Conservation (phyloP, 306 rosid genomes). For the Castanea mollissima region DNA sequence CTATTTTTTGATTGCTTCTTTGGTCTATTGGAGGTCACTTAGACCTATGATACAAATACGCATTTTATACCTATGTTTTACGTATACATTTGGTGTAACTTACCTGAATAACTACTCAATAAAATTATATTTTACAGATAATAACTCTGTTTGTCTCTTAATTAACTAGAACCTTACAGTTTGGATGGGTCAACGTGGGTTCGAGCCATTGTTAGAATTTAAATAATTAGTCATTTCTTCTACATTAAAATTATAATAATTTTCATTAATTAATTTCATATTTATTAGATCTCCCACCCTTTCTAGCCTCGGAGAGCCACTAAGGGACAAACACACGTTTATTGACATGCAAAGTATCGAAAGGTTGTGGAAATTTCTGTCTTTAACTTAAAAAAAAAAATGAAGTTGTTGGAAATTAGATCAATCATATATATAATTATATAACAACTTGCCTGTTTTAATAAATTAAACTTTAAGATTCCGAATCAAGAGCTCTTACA, state of each 20-base stretch:
- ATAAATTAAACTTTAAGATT: conserved; percentile 24
- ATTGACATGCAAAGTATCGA: neutral
- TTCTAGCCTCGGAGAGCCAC: no score
- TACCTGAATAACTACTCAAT: neutral
- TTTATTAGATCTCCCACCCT: no score
- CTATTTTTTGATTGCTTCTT: neutral
- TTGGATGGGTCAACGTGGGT: neutral
- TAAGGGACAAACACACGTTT: conserved; percentile 1
- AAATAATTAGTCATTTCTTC: neutral
- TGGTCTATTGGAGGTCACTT: neutral
- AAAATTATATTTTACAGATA: neutral
- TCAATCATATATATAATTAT: conserved; percentile 6
- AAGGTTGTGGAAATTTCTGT: neutral
- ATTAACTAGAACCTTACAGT: neutral
- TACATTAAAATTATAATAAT: neutral
- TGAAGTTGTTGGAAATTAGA: neutral
- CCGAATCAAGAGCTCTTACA: conserved; percentile 24
- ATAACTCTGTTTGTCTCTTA: neutral
- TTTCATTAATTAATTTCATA: no score
- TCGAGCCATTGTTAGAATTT: neutral
- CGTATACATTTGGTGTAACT: no score
- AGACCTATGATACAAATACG: neutral
- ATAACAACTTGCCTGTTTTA: conserved; percentile 2
- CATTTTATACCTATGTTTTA: no score
- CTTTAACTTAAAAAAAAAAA: no score